A percentile compares a stretch with the other conserved stretches of the same genome.
Conservation (phyloP, 352 stramenopile species). For the Phytophthora cryptogea region DNA sequence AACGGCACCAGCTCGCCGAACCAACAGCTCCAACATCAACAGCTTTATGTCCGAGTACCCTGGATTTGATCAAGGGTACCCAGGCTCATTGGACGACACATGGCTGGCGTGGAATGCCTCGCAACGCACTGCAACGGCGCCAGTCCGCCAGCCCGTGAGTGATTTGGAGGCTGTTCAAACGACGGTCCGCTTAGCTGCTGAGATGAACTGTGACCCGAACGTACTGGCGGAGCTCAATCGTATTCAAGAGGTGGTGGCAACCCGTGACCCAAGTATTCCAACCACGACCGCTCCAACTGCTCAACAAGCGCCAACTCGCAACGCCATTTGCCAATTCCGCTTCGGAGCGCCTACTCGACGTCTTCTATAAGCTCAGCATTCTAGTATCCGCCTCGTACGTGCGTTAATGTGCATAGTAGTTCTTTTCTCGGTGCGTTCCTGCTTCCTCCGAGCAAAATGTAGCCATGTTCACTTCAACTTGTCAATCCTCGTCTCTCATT, state of each 20-base stretch:
- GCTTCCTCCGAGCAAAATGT: conserved; percentile 5
- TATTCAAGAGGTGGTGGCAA: conserved; percentile 51
- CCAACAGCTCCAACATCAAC: conserved; percentile 6
- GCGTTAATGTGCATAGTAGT: not conserved
- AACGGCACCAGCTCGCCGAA: conserved; percentile 7
- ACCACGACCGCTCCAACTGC: conserved; percentile 3
- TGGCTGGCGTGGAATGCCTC: conserved; percentile 56
- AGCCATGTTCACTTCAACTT: conserved; percentile 34
- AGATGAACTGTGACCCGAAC: conserved; percentile 66
- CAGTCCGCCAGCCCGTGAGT: conserved; percentile 33
- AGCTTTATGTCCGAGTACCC: conserved; percentile 22
- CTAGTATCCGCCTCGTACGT: not conserved
- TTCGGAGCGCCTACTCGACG: conserved; percentile 44
- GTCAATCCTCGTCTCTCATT: conserved; percentile 10
- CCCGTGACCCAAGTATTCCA: conserved; percentile 21
- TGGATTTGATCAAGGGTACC: conserved; percentile 33
- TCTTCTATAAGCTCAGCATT: conserved; percentile 23
- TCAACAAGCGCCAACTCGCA: conserved; percentile 19
- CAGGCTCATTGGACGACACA: conserved; percentile 39
- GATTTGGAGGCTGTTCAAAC: conserved; percentile 67
- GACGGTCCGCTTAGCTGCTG: conserved; percentile 59
- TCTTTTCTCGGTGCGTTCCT: too few species aligned
- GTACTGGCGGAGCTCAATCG: conserved; percentile 63
- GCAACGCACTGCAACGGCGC: conserved; percentile 27
- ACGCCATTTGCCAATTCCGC: conserved; percentile 62